Percentiles rank a stretch among this genome's conserved stretches.
Conservation (phyloP, 495 filamentous ascomycete genomes). For the Penicillium bovifimosum region DNA sequence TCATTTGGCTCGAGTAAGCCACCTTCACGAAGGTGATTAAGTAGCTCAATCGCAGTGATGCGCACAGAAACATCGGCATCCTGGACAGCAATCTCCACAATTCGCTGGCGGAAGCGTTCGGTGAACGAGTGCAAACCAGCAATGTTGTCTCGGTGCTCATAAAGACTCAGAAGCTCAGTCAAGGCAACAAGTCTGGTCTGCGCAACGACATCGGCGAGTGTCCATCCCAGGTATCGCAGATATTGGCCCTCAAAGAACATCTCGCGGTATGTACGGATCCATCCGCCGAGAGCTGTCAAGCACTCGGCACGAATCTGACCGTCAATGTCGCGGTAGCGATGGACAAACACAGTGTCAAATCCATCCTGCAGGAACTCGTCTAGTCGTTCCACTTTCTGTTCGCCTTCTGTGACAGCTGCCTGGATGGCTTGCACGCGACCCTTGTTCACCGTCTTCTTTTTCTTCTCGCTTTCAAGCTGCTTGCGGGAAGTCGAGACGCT, state of each 20-base stretch:
- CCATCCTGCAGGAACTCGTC: slow-evolving; percentile 69
- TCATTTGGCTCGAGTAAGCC: slow-evolving; percentile 87
- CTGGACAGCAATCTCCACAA: slow-evolving; percentile 86
- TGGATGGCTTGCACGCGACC: slow-evolving; percentile 63
- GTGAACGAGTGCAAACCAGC: slow-evolving; percentile 79
- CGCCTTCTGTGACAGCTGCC: slow-evolving; percentile 58
- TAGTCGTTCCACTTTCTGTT: slow-evolving; percentile 55
- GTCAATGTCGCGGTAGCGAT: slow-evolving; percentile 93
- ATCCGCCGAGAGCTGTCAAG: slow-evolving; percentile 73
- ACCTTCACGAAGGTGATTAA: slow-evolving; percentile 73
- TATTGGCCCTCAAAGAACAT: slow-evolving; percentile 83
- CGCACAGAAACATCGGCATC: slow-evolving; percentile 77
- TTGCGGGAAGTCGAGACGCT: slow-evolving; percentile 68
- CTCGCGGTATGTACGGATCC: slow-evolving; percentile 78
- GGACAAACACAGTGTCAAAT: slow-evolving; percentile 85
- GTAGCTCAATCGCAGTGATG: slow-evolving; percentile 67
- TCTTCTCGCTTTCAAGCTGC: slow-evolving; percentile 75
- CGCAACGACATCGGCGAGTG: slow-evolving; percentile 70
- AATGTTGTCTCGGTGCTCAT: slow-evolving; percentile 68
- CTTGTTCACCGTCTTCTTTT: slow-evolving; percentile 72
- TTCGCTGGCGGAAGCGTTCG: slow-evolving; percentile 76
- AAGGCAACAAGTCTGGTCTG: slow-evolving; percentile 70
- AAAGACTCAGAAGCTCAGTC: slow-evolving; percentile 71
- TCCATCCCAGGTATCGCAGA: slow-evolving; percentile 91
- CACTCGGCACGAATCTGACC: slow-evolving; percentile 79